Conservation (phyloP, 2,329 filamentous ascomycete genomes). For the Xylaria sp. region DNA sequence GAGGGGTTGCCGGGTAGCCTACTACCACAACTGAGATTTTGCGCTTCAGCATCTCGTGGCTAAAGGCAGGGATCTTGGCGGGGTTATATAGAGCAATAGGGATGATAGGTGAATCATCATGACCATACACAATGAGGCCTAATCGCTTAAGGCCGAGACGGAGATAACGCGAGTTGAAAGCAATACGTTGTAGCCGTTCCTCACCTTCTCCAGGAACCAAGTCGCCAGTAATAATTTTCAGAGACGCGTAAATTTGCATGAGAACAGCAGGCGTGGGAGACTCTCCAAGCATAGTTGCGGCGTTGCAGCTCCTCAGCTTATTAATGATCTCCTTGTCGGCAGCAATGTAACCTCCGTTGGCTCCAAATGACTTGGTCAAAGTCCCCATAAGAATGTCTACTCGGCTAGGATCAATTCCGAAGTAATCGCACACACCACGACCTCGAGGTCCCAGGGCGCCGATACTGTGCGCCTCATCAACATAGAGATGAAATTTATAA, state of each 20-base stretch:
- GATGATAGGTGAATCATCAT: slow-evolving; percentile 97
- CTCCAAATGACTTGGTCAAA: slow-evolving; percentile 96
- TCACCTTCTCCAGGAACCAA: slow-evolving; percentile 90
- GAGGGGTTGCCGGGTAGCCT: slow-evolving; percentile 93
- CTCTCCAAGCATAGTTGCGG: slow-evolving; percentile 87
- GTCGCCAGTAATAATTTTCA: slow-evolving; percentile 90
- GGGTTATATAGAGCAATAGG: slow-evolving; percentile 95
- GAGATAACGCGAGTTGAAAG: slow-evolving; percentile 99
- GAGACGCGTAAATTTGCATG: slow-evolving; percentile 87
- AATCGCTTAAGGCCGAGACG: slow-evolving; percentile 95
- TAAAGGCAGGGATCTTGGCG: slow-evolving; percentile 99
- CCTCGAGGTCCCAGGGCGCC: slow-evolving; percentile 90
- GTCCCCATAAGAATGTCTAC: slow-evolving; percentile 99
- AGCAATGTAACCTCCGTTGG: slow-evolving; percentile 95
- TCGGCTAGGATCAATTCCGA: slow-evolving; percentile 85
- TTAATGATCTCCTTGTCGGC: slow-evolving; percentile 91
- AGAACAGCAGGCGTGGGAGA: slow-evolving; percentile 88
- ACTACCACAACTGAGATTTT: slow-evolving; percentile 98
- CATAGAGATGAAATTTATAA: slow-evolving; percentile 96
- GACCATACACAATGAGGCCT: slow-evolving; percentile 95
- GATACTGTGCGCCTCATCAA: slow-evolving; percentile 96
- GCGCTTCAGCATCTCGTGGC: slow-evolving; percentile 96
- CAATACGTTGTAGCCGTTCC: slow-evolving; percentile 92
- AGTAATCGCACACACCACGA: slow-evolving; percentile 97
- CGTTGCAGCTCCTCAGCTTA: slow-evolving; percentile 87